These are phyloP conservation scores for Cubamyces lactineus DNA, from an alignment of 768 basidiomycete genomes.

Conservation along the genomic window DNA sequence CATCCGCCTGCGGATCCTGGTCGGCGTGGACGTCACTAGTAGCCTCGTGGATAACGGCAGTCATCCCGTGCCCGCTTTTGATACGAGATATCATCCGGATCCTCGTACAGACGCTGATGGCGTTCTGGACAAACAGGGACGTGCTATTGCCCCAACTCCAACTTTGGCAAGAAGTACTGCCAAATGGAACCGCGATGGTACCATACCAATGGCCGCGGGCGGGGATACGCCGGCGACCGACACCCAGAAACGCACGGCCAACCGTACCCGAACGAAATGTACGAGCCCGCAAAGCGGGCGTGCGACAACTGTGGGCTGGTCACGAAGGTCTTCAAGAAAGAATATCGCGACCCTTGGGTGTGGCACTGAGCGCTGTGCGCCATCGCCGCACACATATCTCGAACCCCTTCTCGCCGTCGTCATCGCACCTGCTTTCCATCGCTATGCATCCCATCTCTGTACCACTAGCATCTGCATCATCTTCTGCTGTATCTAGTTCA, in stretches of 20 bases:
- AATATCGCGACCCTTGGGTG: constrained; percentile 24
- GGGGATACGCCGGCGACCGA: constrained; percentile 38
- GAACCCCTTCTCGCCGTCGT: neutral
- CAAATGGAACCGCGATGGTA: constrained; percentile 36
- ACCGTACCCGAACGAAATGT: constrained; percentile 32
- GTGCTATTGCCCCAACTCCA: constrained; percentile 40
- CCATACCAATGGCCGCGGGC: constrained; percentile 35
- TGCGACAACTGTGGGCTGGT: constrained; percentile 40
- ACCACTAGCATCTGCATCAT: constrained; percentile 15
- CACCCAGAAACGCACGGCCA: constrained; percentile 36
- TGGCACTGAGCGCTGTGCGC: constrained; percentile 21
- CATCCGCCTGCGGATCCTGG: constrained; percentile 4
- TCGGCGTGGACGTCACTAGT: neutral
- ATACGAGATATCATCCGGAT: constrained; percentile 9
- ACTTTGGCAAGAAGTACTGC: constrained; percentile 41
- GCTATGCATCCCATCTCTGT: constrained; percentile 15
- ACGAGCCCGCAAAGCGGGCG: constrained; percentile 32
- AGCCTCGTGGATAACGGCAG: constrained; percentile 9
- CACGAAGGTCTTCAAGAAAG: constrained; percentile 25
- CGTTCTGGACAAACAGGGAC: constrained; percentile 31
- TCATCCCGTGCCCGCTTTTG: neutral
- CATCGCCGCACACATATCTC: neutral
- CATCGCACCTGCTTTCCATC: constrained; percentile 13
- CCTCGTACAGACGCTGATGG: constrained; percentile 15
- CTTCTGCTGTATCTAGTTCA: constrained; percentile 11